A percentile compares a stretch with the other conserved stretches of the same genome.
Evolutionary conservation across 2,329 filamentous ascomycete genomes (phyloP).

Genomic region (Furcasterigmium furcatum): DNA sequence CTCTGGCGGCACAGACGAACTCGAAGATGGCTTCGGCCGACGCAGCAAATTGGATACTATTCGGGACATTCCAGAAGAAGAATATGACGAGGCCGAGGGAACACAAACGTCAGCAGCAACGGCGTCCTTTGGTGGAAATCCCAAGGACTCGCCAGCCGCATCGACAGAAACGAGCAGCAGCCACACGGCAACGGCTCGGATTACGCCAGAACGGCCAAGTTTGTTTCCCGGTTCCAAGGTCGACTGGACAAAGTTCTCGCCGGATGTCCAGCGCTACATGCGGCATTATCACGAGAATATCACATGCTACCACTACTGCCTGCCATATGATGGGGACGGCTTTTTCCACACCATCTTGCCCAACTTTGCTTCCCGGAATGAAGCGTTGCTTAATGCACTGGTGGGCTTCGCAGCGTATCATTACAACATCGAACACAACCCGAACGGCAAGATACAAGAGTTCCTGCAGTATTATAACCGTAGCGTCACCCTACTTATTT

Average conservation of each 20-base stretch:
- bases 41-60: constrained; percentile 48
- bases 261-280: constrained; percentile 75
- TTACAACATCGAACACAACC: constrained; percentile 61
- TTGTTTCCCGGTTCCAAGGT: constrained; percentile 15
- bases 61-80: constrained; percentile 19
- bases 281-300: constrained; percentile 76
- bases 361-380: constrained; percentile 67
- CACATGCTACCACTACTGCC: constrained; percentile 77
- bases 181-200: constrained; percentile 22
- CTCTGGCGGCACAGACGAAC: constrained; percentile 50
- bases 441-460: constrained; percentile 70
- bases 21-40: constrained; percentile 30
- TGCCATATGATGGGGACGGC: constrained; percentile 65
- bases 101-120: constrained; percentile 45
- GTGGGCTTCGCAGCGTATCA: constrained; percentile 90
- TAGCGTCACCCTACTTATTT: constrained; percentile 74
- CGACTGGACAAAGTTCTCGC: constrained; percentile 57
- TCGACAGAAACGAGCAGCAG: constrained; percentile 40
- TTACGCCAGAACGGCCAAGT: constrained; percentile 14
- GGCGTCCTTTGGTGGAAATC: too few species aligned
- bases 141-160: constrained; percentile 50
- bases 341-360: constrained; percentile 74
- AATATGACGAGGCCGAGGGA: constrained; percentile 55
- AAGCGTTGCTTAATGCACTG: constrained; percentile 81
- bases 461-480: constrained; percentile 91